Conservation (phyloP, 1,284 basidiomycete genomes). For the Mycosarcoma maydis region DNA sequence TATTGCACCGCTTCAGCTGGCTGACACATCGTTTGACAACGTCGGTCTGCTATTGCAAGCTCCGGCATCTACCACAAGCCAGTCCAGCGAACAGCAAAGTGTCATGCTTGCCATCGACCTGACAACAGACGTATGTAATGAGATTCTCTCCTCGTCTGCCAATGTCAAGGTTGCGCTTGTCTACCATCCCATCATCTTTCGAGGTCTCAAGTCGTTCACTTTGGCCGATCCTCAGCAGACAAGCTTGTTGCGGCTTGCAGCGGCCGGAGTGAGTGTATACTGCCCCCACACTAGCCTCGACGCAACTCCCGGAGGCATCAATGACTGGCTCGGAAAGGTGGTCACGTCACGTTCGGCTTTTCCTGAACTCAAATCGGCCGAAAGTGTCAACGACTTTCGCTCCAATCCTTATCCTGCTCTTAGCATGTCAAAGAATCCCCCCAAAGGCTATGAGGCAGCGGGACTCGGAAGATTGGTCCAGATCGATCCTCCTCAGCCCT, state of each 20-base stretch:
- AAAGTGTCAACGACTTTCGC: constrained; percentile 2
- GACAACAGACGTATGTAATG: constrained; percentile 59
- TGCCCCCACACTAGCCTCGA: constrained; percentile 88
- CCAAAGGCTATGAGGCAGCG: constrained; percentile 29
- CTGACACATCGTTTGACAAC: constrained; percentile 62
- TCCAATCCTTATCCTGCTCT: constrained; percentile 4
- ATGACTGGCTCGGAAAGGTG: constrained; percentile 68
- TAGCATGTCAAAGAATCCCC: constrained; percentile 17
- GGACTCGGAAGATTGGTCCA: constrained; percentile 45
- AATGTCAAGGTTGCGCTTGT: constrained; percentile 74
- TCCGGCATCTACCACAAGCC: constrained; percentile 1
- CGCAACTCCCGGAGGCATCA: constrained; percentile 81
- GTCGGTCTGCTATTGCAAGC: constrained; percentile 60
- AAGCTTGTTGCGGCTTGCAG: constrained; percentile 80
- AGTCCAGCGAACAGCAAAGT: constrained; percentile 25
- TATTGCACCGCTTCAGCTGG: constrained; percentile 57
- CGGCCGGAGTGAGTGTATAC: constrained; percentile 85
- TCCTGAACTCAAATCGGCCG: constrained; percentile 9
- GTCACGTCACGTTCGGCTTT: constrained; percentile 28
- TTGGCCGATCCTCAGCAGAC: constrained; percentile 81
- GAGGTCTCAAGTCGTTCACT: constrained; percentile 80
- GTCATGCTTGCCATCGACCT: constrained; percentile 64
- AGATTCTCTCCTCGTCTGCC: constrained; percentile 48
- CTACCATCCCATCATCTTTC: constrained; percentile 82
- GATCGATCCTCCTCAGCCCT: constrained; percentile 16